These are phyloP conservation scores for Croton laevigatus DNA, from an alignment of 441 rosid genomes.

Conservation along the genomic window DNA sequence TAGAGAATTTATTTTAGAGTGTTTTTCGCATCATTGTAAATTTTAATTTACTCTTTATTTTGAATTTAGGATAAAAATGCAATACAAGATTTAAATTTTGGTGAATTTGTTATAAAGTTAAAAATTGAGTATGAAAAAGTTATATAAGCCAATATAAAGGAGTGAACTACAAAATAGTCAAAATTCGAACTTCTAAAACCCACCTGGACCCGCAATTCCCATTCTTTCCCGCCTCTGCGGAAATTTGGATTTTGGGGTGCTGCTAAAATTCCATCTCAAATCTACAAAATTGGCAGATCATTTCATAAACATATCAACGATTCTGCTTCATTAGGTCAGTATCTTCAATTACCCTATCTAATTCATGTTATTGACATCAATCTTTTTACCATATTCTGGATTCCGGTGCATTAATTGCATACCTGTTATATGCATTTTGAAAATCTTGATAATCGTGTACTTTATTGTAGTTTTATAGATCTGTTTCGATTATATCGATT, in stretches of 20 bases:
- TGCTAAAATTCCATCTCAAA: neutral
- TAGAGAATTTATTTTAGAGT: too few species aligned
- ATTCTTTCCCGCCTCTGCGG: conserved; percentile 53
- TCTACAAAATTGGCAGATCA: neutral
- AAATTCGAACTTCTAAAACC: too few species aligned
- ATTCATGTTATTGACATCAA: conserved; percentile 1
- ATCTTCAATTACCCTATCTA: neutral
- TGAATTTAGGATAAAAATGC: too few species aligned
- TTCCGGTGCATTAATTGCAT: neutral
- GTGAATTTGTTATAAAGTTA: too few species aligned
- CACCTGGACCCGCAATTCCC: conserved; percentile 30
- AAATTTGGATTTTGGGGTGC: conserved; percentile 6
- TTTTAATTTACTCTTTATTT: too few species aligned
- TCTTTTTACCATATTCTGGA: neutral
- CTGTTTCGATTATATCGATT: neutral
- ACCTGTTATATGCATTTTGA: neutral
- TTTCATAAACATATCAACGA: neutral
- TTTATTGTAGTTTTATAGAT: too few species aligned
- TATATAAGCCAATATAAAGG: too few species aligned
- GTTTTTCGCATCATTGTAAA: too few species aligned
- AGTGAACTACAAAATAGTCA: too few species aligned
- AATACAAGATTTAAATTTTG: too few species aligned
- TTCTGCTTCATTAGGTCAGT: conserved; percentile 8
- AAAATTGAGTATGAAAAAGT: too few species aligned
- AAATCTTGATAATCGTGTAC: neutral